These are phyloP conservation scores for Suillus decipiens DNA, from an alignment of 768 basidiomycete species.

Conservation along the genomic window DNA sequence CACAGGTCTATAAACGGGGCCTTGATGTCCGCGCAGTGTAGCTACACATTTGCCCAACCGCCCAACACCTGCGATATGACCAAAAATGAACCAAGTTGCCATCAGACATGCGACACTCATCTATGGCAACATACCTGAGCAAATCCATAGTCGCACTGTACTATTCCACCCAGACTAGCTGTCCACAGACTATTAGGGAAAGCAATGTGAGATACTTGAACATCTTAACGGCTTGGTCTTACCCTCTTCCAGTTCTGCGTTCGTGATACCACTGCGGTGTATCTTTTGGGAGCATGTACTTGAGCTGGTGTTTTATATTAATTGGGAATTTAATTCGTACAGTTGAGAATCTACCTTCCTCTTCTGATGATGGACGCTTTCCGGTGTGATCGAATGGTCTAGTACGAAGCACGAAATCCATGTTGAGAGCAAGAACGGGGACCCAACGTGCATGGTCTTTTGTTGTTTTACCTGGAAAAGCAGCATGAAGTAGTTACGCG, in stretches of 20 bases:
- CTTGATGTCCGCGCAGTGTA: constrained; percentile 89
- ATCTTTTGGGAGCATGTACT: constrained; percentile 72
- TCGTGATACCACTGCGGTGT: constrained; percentile 63
- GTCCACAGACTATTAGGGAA: constrained; percentile 92
- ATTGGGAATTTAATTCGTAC: not conserved
- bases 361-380: constrained; percentile 76
- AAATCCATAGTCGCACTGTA: constrained; percentile 91
- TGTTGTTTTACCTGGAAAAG: constrained; percentile 67
- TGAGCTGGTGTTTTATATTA: constrained; percentile 53
- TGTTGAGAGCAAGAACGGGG: constrained; percentile 92
- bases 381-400: constrained; percentile 92
- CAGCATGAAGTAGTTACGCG: constrained; percentile 9
- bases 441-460: constrained; percentile 99
- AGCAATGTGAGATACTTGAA: constrained; percentile 91
- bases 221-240: constrained; percentile 83
- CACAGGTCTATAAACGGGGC: constrained; percentile 89
- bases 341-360: constrained; percentile 61
- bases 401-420: constrained; percentile 92
- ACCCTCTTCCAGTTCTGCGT: constrained; percentile 33
- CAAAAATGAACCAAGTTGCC: not conserved
- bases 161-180: constrained; percentile 89
- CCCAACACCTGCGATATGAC: constrained; percentile 35
- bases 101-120: constrained; percentile 28
- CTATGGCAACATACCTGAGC: constrained; percentile 43
- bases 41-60: constrained; percentile 85